Evolutionary conservation across 305 asterid genomes (phyloP).

Genomic region (Lippia alba): DNA sequence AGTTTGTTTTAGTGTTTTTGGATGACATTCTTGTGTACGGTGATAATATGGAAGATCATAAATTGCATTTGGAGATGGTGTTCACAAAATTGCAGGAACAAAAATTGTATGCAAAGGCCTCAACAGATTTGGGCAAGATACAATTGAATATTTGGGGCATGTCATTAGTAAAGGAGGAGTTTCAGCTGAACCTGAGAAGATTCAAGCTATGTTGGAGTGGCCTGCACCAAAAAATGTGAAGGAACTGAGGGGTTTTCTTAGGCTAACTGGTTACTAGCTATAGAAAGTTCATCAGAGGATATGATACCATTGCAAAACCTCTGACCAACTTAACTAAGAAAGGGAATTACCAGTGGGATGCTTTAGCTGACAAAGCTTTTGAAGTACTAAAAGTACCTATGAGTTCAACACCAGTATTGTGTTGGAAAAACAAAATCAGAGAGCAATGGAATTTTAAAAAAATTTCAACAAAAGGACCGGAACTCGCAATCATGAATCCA

Average conservation of each 20-base stretch:
- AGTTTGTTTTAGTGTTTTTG: too few relatives aligned
- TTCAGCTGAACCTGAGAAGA: not conserved
- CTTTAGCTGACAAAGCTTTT: not conserved
- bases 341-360: not conserved
- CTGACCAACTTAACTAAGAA: not conserved
- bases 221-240: not conserved
- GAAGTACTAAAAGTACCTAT: not conserved
- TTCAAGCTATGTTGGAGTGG: constrained; percentile 1
- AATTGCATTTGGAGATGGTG: too few relatives aligned
- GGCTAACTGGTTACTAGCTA: not conserved
- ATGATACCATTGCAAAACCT: not conserved
- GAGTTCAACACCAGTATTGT: too few relatives aligned
- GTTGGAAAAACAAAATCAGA: too few relatives aligned
- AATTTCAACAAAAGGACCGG: too few relatives aligned
- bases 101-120: too few relatives aligned
- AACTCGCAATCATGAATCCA: too few relatives aligned
- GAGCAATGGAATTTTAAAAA: too few relatives aligned
- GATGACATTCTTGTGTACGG: too few relatives aligned
- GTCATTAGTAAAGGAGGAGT: not conserved
- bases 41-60: too few relatives aligned
- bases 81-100: too few relatives aligned
- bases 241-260: not conserved
- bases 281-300: not conserved
- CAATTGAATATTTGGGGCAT: not conserved
- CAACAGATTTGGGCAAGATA: not conserved